Conservation (phyloP, 2,329 filamentous ascomycete genomes). For the Neoscytalidium dimidiatum region DNA sequence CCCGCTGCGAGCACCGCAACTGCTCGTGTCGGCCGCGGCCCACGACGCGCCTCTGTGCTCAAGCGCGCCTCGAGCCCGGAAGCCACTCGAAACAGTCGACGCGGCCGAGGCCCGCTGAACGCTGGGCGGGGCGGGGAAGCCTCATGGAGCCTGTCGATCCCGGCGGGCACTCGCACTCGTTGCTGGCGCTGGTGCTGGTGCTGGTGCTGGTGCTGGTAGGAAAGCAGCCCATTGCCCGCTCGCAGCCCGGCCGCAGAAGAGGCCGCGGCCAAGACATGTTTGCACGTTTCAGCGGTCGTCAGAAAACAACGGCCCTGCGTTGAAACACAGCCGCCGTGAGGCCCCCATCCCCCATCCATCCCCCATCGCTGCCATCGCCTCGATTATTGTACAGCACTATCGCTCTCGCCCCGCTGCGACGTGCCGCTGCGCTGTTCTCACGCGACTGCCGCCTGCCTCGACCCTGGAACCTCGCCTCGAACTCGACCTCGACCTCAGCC, state of each 20-base stretch:
- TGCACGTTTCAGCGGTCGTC: constrained; percentile 5
- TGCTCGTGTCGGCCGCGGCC: constrained; percentile 14
- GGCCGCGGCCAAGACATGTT: constrained; percentile 3
- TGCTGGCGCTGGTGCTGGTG: no score
- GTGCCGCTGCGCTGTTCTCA: background rate
- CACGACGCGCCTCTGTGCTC: background rate
- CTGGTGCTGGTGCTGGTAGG: no score
- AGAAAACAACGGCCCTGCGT: background rate
- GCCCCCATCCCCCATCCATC: background rate
- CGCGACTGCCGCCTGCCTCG: background rate
- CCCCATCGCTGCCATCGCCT: no score
- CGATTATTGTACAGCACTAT: background rate
- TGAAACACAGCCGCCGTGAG: constrained; percentile 1
- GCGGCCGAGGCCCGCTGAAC: constrained; percentile 14
- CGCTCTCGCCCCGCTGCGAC: background rate
- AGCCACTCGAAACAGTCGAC: constrained; percentile 8
- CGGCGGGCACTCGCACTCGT: no score
- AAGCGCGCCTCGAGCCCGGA: background rate
- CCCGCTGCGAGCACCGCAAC: background rate
- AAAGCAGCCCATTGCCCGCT: no score
- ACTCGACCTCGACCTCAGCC: background rate
- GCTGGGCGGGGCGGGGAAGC: constrained; percentile 7
- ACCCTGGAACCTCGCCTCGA: background rate
- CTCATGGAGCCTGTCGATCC: constrained; percentile 7
- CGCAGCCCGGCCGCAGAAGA: background rate